Conservation (phyloP, 345 rosid species). For the Ricinus communis region DNA sequence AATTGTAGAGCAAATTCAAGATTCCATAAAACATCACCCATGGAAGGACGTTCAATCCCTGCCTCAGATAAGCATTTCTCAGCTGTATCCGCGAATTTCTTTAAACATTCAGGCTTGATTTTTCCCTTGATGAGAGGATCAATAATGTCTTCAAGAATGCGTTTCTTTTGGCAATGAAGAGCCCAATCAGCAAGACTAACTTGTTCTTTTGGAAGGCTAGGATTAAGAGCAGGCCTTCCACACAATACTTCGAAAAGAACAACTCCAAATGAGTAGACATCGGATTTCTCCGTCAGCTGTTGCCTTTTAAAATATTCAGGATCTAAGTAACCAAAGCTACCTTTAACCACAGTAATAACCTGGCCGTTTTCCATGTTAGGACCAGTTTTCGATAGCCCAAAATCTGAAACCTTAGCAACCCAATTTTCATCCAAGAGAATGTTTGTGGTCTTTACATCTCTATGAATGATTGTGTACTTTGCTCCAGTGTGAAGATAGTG, state of each 20-base stretch:
- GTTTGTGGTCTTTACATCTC: constrained; percentile 95
- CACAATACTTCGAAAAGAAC: constrained; percentile 76
- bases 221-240: constrained; percentile 72
- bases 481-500: constrained; percentile 96
- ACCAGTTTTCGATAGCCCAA: constrained; percentile 77
- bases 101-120: constrained; percentile 53
- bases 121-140: constrained; percentile 60
- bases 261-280: constrained; percentile 87
- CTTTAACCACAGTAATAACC: constrained; percentile 83
- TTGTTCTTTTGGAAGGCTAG: constrained; percentile 70
- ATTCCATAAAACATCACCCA: constrained; percentile 85
- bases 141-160: constrained; percentile 52
- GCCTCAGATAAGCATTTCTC: constrained; percentile 64
- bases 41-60: constrained; percentile 66
- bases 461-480: constrained; percentile 78
- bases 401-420: constrained; percentile 87
- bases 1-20: constrained; percentile 70
- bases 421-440: constrained; percentile 75
- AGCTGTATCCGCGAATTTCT: constrained; percentile 65
- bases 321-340: constrained; percentile 88
- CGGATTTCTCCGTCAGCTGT: constrained; percentile 83
- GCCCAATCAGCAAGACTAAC: constrained; percentile 95
- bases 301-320: constrained; percentile 84
- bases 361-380: constrained; percentile 78
- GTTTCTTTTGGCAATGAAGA: constrained; percentile 45